Conservation (phyloP, 164 flowering plant genomes). For the Umbellularia californica region DNA sequence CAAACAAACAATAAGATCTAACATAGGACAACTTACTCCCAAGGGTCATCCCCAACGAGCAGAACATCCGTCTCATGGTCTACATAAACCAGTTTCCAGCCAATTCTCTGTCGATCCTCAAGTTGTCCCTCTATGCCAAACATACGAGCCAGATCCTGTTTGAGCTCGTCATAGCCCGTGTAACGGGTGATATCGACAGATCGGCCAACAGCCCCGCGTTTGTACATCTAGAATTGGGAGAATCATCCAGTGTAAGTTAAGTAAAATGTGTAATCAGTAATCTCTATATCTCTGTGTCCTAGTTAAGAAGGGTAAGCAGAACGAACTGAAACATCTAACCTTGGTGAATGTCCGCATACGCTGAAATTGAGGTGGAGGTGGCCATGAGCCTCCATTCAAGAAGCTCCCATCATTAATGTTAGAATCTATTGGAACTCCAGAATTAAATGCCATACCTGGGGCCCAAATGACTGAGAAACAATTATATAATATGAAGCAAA, state of each 20-base stretch:
- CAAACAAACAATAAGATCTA: neutral
- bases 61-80: constrained; percentile 92
- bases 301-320: neutral
- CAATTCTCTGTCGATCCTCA: constrained; percentile 78
- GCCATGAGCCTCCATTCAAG: constrained; percentile 58
- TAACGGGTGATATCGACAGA: constrained; percentile 88
- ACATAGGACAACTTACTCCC: constrained; percentile 72
- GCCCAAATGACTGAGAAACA: constrained; percentile 88
- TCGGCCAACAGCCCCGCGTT: constrained; percentile 97
- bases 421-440: constrained; percentile 58
- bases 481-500: no score
- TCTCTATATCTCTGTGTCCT: neutral
- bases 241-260: neutral
- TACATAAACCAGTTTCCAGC: constrained; percentile 95
- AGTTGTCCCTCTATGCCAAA: constrained; percentile 98
- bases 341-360: constrained; percentile 82
- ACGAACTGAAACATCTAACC: constrained; percentile 33
- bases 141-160: constrained; percentile 89
- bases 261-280: neutral
- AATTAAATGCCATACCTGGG: constrained; percentile 71
- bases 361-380: constrained; percentile 61
- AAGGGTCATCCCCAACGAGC: constrained; percentile 97
- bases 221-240: constrained; percentile 59
- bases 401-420: constrained; percentile 62
- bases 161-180: constrained; percentile 89